These are phyloP conservation scores for Xylariomycetidae sp. DNA, from an alignment of 2,329 filamentous ascomycete genomes.

Conservation along the genomic window DNA sequence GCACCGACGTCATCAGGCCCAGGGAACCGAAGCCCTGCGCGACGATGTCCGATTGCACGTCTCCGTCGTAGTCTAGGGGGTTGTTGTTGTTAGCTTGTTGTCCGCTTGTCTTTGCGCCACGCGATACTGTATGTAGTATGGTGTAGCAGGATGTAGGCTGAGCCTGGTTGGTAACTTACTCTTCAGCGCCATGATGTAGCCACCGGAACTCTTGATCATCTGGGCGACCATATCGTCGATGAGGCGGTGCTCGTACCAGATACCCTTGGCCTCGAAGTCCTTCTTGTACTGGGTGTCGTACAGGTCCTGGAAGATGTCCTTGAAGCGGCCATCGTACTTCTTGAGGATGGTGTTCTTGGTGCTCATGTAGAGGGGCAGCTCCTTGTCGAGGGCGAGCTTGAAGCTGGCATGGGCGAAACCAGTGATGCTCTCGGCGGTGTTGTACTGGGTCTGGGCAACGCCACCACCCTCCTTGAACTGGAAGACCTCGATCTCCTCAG, in stretches of 20 bases:
- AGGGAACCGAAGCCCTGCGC: constrained; percentile 97
- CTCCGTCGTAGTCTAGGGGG: constrained; percentile 98
- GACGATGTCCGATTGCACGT: constrained; percentile 97
- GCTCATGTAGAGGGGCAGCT: constrained; percentile 96
- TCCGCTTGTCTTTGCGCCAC: too few relatives aligned
- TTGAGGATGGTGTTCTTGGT: constrained; percentile 99
- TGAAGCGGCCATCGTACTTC: constrained; percentile 97
- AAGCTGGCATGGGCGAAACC: constrained; percentile 96
- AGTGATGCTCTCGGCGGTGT: constrained; percentile 90
- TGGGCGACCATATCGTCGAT: constrained; percentile 99
- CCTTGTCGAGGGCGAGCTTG: constrained; percentile 86
- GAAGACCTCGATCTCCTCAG: constrained; percentile 83
- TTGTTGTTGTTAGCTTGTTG: background rate
- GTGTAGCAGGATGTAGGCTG: background rate
- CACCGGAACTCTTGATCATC: constrained; percentile 98
- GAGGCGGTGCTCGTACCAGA: constrained; percentile 99
- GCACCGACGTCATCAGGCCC: constrained; percentile 95
- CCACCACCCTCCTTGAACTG: constrained; percentile 82
- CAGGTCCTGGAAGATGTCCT: constrained; percentile 98
- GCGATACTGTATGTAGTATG: constrained; percentile 10
- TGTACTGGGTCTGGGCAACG: constrained; percentile 94
- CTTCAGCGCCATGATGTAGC: constrained; percentile 97
- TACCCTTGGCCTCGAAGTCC: constrained; percentile 82
- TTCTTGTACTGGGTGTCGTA: constrained; percentile 83
- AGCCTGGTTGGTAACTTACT: constrained; percentile 50